Conservation (phyloP, 2,329 filamentous ascomycete genomes). For the Cladorrhinum sp. region DNA sequence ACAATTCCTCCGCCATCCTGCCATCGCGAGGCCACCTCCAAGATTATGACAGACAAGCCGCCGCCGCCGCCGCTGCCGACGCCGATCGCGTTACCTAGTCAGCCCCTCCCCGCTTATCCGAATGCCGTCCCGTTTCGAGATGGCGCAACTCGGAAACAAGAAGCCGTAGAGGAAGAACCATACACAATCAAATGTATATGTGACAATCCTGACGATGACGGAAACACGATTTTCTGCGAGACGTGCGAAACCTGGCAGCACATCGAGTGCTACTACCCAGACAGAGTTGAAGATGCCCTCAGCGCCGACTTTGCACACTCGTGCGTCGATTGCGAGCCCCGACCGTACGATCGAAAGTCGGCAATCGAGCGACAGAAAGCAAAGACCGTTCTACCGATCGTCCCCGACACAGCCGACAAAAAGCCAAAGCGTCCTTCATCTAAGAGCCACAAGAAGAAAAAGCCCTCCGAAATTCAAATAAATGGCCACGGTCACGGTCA, state of each 20-base stretch:
- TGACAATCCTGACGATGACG: constrained; percentile 89
- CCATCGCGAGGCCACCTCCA: constrained; percentile 42
- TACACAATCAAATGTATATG: constrained; percentile 99
- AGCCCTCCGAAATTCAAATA: constrained; percentile 63
- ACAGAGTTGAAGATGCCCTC: constrained; percentile 69
- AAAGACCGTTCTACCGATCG: constrained; percentile 47
- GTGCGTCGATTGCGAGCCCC: constrained; percentile 83
- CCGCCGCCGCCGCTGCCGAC: constrained; percentile 50
- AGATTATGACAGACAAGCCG: constrained; percentile 63
- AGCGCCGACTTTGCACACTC: constrained; percentile 73
- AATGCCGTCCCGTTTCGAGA: constrained; percentile 39
- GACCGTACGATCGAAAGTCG: constrained; percentile 67
- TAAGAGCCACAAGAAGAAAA: constrained; percentile 83
- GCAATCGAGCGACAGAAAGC: constrained; percentile 70
- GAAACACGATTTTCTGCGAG: constrained; percentile 95
- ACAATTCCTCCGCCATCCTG: constrained; percentile 36
- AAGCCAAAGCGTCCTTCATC: constrained; percentile 70
- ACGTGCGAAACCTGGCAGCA: constrained; percentile 97
- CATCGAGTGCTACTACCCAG: constrained; percentile 88
- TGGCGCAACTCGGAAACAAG: constrained; percentile 42
- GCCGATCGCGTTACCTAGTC: constrained; percentile 55
- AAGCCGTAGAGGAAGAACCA: constrained; percentile 70
- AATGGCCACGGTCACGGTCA: constrained; percentile 63
- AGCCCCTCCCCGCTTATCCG: constrained; percentile 43
- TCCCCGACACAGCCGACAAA: constrained; percentile 57